Evolutionary conservation across 805 yeast species (phyloP).

Genomic region (Clavispora phyllophila): DNA sequence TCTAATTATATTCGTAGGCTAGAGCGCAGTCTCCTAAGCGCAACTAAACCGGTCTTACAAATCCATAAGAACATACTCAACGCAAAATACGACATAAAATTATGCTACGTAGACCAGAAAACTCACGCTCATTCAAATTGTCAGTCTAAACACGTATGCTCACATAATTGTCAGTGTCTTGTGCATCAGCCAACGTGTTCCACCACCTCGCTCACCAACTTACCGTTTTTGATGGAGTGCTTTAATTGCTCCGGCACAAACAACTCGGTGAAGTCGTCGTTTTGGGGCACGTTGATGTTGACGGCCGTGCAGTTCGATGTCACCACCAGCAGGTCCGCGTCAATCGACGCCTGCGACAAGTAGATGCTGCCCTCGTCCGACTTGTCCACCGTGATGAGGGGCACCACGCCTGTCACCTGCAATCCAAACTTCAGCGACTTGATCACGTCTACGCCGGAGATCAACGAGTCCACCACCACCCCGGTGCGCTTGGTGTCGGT

Average conservation of each 20-base stretch:
- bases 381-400: conserved; percentile 83
- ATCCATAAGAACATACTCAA: too few relatives aligned
- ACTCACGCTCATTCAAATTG: too few relatives aligned
- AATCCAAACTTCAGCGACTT: conserved; percentile 76
- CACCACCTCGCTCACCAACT: conserved; percentile 64
- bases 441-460: conserved; percentile 84
- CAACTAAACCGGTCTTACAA: too few relatives aligned
- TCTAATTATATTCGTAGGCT: too few relatives aligned
- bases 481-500: conserved; percentile 70
- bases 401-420: conserved; percentile 78
- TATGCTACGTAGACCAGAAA: too few relatives aligned
- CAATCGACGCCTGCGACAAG: conserved; percentile 65
- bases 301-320: conserved; percentile 82
- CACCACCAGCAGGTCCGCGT: conserved; percentile 60
- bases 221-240: conserved; percentile 61
- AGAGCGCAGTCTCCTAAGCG: too few relatives aligned
- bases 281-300: conserved; percentile 77
- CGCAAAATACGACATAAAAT: too few relatives aligned
- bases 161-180: too few relatives aligned
- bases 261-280: conserved; percentile 72
- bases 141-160: too few relatives aligned
- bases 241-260: conserved; percentile 90
- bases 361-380: conserved; percentile 82
- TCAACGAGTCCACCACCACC: conserved; percentile 75
- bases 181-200: conserved; percentile 78